Evolutionary conservation across 306 rosid genomes (phyloP).

Genomic region (Cucurbita moschata): DNA sequence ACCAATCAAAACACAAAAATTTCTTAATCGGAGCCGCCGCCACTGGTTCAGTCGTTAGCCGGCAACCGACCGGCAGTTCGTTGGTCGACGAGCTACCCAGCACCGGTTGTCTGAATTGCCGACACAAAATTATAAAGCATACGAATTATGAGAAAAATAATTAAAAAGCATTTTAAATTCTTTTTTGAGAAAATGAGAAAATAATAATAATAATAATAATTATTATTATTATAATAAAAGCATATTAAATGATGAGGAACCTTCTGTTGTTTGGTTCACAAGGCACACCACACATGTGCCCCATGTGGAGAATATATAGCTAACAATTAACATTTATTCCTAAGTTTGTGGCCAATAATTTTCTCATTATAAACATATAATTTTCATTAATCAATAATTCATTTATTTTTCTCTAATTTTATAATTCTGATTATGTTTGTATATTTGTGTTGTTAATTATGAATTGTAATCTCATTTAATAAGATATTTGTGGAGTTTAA

Average conservation of each 20-base stretch:
- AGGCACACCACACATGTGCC: slow-evolving; percentile 1
- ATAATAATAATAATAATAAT: background rate
- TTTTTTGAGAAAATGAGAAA: background rate
- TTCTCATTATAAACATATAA: background rate
- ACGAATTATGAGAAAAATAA: background rate
- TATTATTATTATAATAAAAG: background rate
- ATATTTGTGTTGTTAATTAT: too few species aligned
- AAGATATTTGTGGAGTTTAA: too few species aligned
- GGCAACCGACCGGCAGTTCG: background rate
- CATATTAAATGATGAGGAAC: background rate
- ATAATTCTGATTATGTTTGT: too few species aligned
- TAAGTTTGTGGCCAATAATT: background rate
- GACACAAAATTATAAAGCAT: background rate
- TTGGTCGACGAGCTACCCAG: background rate
- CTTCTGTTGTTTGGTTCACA: slow-evolving; percentile 2
- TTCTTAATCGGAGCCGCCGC: background rate
- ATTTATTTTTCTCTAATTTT: too few species aligned
- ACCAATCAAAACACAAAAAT: background rate
- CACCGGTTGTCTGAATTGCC: background rate
- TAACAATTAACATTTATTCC: background rate
- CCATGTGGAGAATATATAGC: slow-evolving; percentile 1
- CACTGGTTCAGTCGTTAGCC: background rate
- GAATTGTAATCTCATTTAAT: too few species aligned
- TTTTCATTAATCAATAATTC: too few species aligned
- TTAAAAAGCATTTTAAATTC: background rate